Evolutionary conservation across 192 early-diverging fungal genomes (phyloP).

Genomic region (Coemansia sp.): DNA sequence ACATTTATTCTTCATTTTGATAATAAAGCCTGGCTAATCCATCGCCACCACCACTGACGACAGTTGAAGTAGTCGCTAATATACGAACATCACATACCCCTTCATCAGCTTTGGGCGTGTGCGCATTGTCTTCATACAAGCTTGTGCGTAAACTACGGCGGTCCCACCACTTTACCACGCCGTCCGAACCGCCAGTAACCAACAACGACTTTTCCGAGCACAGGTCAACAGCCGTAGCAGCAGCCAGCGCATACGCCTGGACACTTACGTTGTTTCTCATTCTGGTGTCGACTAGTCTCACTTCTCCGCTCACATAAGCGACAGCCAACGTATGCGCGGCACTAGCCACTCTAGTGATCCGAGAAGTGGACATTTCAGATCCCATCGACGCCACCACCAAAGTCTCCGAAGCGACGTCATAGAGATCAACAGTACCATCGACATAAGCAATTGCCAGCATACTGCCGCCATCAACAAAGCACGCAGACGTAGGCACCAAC

Average conservation of each 20-base stretch:
- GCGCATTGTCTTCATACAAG: slow-evolving; percentile 22
- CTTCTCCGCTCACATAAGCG: not conserved
- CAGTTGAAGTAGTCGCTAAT: not conserved
- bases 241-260: not conserved
- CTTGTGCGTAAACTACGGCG: slow-evolving; percentile 14
- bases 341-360: not conserved
- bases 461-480: slow-evolving; percentile 19
- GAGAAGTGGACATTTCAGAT: not conserved
- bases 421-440: slow-evolving; percentile 31
- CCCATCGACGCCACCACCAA: not conserved
- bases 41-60: slow-evolving; percentile 41
- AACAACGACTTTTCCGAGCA: not conserved
- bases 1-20: not conserved
- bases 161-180: slow-evolving; percentile 54
- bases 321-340: not conserved
- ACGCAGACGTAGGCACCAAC: slow-evolving; percentile 10
- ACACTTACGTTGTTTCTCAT: not conserved
- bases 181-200: slow-evolving; percentile 42
- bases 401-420: slow-evolving; percentile 7
- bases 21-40: slow-evolving; percentile 16
- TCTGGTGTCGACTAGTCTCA: not conserved
- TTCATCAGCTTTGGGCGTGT: slow-evolving; percentile 44
- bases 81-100: slow-evolving; percentile 30
- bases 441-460: slow-evolving; percentile 16
- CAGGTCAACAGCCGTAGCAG: slow-evolving; percentile 24